Evolutionary conservation across 1,284 basidiomycete genomes (phyloP), one percentile per base, ranked within the genome.

Genomic region (Psilocybe mexicana): DNA sequence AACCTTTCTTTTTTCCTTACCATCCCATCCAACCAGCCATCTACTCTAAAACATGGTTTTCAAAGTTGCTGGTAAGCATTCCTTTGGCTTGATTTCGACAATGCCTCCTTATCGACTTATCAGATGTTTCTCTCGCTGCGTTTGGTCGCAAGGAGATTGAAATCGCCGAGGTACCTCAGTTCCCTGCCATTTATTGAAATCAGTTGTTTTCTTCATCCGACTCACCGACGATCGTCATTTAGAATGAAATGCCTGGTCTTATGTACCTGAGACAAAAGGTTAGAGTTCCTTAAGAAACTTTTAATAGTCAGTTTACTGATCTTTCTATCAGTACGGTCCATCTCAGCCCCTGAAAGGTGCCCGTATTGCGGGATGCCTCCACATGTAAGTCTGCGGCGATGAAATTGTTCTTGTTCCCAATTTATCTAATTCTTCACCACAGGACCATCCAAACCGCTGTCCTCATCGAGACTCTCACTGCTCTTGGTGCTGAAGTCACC

Each of bases 71-170:
- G 90, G 91, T 90, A 70, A 63, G 78, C 45, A 11, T 18, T 46
- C 18, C 42, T 30, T 40, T 14, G 18, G 55, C 48, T 26, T 28
- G 8, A 25, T 38, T 18, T 12, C n/a, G 14, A 43, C n/a, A 23
- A 52, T 14, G 51, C 35, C 38, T 25, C 53, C 55, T 67, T 0
- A 61, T 30, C 40, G 18, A 53, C 67, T 67, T 74, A 65, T 65
- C 73, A 90, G 95, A 98, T 74, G 82, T 97, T 74, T 98, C 95
- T 72, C 92, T 98, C 73, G 96, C 95, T 73, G 92, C 94, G 63
- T 96, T 94, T 75, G 93, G 94, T 78, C 94, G 96, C 80, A 97
- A 98, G 83, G 96, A 98, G 82, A 93, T 98, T 71, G 90, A 96
- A 82, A 94, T 98, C 76, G 95, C 96, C 65, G 95, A 98, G 85